Base-by-base conservation (phyloP, 2,329 filamentous ascomycete species). In the Ascosphaera apis region DNA sequence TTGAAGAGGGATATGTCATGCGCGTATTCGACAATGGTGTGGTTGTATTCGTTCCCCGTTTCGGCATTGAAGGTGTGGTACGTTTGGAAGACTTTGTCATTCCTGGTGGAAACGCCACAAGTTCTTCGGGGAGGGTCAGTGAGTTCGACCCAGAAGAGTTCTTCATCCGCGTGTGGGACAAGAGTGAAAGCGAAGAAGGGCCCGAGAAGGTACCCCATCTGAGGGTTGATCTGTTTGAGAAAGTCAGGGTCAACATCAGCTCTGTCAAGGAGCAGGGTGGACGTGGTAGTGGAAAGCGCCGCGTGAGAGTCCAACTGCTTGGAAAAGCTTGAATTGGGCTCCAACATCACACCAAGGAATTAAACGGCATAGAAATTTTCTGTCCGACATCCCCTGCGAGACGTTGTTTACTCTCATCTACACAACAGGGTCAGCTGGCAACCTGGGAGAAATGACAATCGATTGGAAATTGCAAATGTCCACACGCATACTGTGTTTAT, bases 11-110 rank as follows among this genome's bases (percentile, higher is more conserved):
- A 2, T 95, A 92, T 53, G 73, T 98, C 33, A 91, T 98, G 79
- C 80, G 81, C 51, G 77, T 98, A 36, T 98, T 98, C 57, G 83
- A 79, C 52, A 98, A 98, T 57, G 88, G 88, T 4, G 86, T 93
- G 47, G 88, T 95, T 13, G 84, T 95, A 8, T 84, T 95, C 41
- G 86, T 98, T 35, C 88, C 88, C 4, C 66, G 82, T 12, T 98
- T 98, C 54, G 88, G 88, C 30, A 91, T 98, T 47, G 88, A 98
- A 61, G 78, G 82, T 30, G 60, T 93, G 41, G 88, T 98, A 43
- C 68, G 86, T 8, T 60, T 95, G 45, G 66, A 82, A 39, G 88
- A 95, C 57, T 64, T 95, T 39, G 75, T 74, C 3, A 69, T 76
- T 12, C 44, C 49, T 16, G 43, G 48, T 5, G 46, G 47, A 15